These are phyloP conservation scores for Yamadazyma diddensiae DNA, from an alignment of 1,139 yeast species.

Conservation along the genomic window DNA sequence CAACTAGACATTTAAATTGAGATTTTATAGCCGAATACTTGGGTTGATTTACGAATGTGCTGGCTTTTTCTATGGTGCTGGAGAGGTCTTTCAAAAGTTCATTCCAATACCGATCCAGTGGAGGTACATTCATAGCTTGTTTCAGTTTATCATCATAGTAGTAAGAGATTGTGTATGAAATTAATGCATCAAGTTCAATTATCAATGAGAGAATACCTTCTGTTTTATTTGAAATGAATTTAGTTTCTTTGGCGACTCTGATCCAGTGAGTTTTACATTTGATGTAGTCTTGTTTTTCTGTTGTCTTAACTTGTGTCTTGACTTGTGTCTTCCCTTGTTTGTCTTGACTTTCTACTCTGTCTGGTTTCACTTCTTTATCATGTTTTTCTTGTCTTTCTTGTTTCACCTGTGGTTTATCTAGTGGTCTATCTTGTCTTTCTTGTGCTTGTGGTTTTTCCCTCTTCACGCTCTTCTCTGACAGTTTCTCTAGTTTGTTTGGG, in stretches of 20 bases:
- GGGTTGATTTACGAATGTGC: conserved; percentile 13
- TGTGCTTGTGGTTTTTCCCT: too few relatives aligned
- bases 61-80: conserved; percentile 22
- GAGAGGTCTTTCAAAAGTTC: conserved; percentile 25
- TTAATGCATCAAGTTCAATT: conserved; percentile 31
- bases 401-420: too few relatives aligned
- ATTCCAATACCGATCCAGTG: conserved; percentile 38
- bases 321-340: too few relatives aligned
- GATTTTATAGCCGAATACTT: conserved; percentile 19
- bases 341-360: too few relatives aligned
- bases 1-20: conserved; percentile 26
- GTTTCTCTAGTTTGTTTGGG: too few relatives aligned
- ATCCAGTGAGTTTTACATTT: conserved; percentile 29
- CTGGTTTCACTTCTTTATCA: too few relatives aligned
- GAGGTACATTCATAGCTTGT: conserved; percentile 21
- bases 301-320: too few relatives aligned
- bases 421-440: too few relatives aligned
- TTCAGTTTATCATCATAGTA: conserved; percentile 37
- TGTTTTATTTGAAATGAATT: conserved; percentile 21
- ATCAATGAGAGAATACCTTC: conserved; percentile 23
- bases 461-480: too few relatives aligned
- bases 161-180: conserved; percentile 28
- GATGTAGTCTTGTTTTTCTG: conserved; percentile 8
- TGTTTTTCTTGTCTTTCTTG: too few relatives aligned
- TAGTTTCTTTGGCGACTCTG: conserved; percentile 26